Conservation (phyloP, 805 yeast species). For the Naumovozyma castellii region DNA sequence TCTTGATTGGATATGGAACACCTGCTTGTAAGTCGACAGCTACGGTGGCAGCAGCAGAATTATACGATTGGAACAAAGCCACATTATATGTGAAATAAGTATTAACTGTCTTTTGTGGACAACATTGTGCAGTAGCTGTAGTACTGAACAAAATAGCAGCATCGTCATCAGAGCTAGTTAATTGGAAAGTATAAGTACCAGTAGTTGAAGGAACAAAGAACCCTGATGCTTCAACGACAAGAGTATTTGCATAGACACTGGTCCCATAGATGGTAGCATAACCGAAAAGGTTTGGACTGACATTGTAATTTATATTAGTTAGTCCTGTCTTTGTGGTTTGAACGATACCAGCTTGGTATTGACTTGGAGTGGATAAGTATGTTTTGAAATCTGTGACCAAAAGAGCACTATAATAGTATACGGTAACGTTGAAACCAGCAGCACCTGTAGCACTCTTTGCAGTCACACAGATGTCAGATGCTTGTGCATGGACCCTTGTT, state of each 20-base stretch:
- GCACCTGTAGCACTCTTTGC: no score
- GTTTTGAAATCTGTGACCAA: no score
- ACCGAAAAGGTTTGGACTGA: background rate
- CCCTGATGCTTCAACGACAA: conserved; percentile 21
- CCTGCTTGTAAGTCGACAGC: conserved; percentile 1
- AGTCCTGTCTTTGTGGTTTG: no score
- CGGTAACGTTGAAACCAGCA: no score
- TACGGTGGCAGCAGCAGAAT: background rate
- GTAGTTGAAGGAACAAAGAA: conserved; percentile 22
- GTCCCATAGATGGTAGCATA: background rate
- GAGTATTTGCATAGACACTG: background rate
- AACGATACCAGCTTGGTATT: no score
- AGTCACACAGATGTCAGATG: no score
- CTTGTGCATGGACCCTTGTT: no score
- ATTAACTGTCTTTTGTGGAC: background rate
- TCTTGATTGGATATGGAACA: conserved; percentile 12
- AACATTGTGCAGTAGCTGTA: background rate
- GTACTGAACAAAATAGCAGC: conserved; percentile 2
- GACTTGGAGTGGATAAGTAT: no score
- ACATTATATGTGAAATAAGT: background rate
- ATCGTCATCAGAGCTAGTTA: conserved; percentile 27
- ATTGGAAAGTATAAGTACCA: conserved; percentile 25
- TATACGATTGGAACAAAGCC: background rate
- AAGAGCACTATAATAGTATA: no score
- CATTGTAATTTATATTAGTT: no score